Evolutionary conservation across 139 green algal genomes (phyloP).

Genomic region (Chlamydomonas sphaeroides): DNA sequence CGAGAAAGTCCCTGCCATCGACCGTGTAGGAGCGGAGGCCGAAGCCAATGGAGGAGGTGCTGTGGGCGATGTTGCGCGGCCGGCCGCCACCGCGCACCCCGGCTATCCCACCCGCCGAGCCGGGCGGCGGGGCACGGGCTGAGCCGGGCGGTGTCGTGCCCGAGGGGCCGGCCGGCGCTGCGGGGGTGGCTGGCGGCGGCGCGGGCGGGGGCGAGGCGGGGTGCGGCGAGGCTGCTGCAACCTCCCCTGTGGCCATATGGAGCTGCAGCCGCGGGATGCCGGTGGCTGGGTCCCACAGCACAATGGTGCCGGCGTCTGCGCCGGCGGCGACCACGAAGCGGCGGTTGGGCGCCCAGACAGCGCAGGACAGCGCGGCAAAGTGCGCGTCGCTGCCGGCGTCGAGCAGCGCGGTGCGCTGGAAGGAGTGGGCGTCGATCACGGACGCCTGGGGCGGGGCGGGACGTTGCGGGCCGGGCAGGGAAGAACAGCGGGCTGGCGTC

Average conservation of each 20-base stretch:
- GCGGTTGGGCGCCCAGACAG: background rate
- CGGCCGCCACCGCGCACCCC: too few species aligned
- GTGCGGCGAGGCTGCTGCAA: too few species aligned
- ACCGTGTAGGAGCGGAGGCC: background rate
- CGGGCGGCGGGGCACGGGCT: too few species aligned
- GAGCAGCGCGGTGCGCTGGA: background rate
- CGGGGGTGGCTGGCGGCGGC: too few species aligned
- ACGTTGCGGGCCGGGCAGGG: too few species aligned
- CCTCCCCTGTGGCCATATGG: too few species aligned
- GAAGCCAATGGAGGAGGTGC: background rate
- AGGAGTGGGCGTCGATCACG: background rate
- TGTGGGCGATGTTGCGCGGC: background rate
- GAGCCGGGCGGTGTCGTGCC: too few species aligned
- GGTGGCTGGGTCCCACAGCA: constrained; percentile 33
- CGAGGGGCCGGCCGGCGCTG: too few species aligned
- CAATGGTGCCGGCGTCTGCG: background rate
- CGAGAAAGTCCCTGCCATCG: background rate
- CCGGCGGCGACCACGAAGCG: constrained; percentile 8
- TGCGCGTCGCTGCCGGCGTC: background rate
- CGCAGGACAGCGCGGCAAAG: constrained; percentile 17
- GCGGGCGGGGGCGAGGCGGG: too few species aligned
- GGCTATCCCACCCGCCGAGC: too few species aligned
- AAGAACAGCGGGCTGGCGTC: too few species aligned
- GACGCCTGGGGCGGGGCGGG: background rate
- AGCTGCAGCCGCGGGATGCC: background rate